These are phyloP conservation scores for Trichoderma virens DNA, from an alignment of 495 filamentous ascomycete genomes.

Conservation along the genomic window DNA sequence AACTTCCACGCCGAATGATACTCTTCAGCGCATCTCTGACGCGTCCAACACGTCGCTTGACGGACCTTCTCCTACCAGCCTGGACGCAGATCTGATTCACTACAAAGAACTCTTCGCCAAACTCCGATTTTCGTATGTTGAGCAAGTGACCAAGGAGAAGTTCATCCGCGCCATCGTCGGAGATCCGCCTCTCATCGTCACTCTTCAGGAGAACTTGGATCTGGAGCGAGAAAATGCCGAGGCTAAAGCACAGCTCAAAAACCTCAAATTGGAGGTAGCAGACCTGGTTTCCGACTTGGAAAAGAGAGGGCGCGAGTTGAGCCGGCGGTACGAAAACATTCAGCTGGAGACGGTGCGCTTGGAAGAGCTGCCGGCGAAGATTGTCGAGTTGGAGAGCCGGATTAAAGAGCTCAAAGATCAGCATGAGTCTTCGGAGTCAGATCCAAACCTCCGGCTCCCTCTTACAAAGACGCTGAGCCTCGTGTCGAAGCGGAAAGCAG, in stretches of 20 bases:
- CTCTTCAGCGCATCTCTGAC: conserved; percentile 54
- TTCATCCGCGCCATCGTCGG: conserved; percentile 72
- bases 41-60: conserved; percentile 57
- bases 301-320: conserved; percentile 52
- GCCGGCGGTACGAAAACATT: conserved; percentile 51
- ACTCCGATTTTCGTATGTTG: conserved; percentile 87
- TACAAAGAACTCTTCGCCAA: conserved; percentile 95
- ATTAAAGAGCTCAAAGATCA: conserved; percentile 45
- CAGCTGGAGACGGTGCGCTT: conserved; percentile 53
- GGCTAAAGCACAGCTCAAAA: conserved; percentile 68
- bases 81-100: conserved; percentile 80
- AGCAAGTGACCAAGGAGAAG: conserved; percentile 75
- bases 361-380: conserved; percentile 52
- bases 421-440: conserved; percentile 26
- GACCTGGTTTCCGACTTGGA: conserved; percentile 67
- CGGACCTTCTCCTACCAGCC: conserved; percentile 61
- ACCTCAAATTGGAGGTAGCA: conserved; percentile 72
- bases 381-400: conserved; percentile 52
- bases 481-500: conserved; percentile 51
- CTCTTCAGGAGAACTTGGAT: conserved; percentile 71
- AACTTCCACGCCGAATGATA: conserved; percentile 35
- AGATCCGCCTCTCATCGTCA: conserved; percentile 78
- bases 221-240: conserved; percentile 62
- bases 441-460: conserved; percentile 43
- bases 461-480: conserved; percentile 51